Percentiles rank a stretch among this genome's conserved stretches.
phyloP scores from a whole-genome alignment of 2,329 filamentous ascomycete genomes.

The Monilinia laxa region DNA sequence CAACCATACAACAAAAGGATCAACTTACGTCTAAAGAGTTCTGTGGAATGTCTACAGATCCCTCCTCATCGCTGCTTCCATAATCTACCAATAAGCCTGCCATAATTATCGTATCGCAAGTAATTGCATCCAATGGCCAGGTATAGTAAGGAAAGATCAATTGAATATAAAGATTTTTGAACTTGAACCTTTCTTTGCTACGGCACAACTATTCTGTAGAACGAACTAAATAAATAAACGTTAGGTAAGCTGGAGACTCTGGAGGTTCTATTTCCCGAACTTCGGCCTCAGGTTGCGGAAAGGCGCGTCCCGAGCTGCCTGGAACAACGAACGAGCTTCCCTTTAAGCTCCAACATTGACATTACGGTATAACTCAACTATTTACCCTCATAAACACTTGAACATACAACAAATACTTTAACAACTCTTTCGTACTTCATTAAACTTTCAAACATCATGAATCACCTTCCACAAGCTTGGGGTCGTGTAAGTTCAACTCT shows the following conservation, averaged over 20 bases:
- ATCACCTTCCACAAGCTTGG: slow-evolving; percentile 72
- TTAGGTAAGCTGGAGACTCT: neutral
- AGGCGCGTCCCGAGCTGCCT: slow-evolving; percentile 25
- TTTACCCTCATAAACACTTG: slow-evolving; percentile 22
- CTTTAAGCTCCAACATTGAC: slow-evolving; percentile 23
- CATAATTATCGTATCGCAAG: slow-evolving; percentile 30
- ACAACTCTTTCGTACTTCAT: neutral
- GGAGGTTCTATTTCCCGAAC: slow-evolving; percentile 7
- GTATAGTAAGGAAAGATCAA: neutral
- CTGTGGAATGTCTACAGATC: slow-evolving; percentile 31
- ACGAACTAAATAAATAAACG: too few species aligned
- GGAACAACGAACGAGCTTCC: slow-evolving; percentile 20
- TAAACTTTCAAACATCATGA: slow-evolving; percentile 49
- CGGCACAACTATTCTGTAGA: too few species aligned
- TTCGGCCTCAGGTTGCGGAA: slow-evolving; percentile 18
- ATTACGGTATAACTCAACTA: neutral
- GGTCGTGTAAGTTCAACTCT: slow-evolving; percentile 58
- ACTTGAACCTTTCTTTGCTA: neutral
- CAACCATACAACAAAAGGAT: slow-evolving; percentile 4
- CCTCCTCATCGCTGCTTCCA: slow-evolving; percentile 44
- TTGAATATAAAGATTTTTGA: slow-evolving; percentile 9
- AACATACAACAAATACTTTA: slow-evolving; percentile 13
- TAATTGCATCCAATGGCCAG: neutral
- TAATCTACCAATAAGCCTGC: slow-evolving; percentile 43
- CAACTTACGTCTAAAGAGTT: slow-evolving; percentile 30